These are phyloP conservation scores for Gaeumannomyces sp. DNA, from an alignment of 2,329 filamentous ascomycete species.

Conservation along the genomic window DNA sequence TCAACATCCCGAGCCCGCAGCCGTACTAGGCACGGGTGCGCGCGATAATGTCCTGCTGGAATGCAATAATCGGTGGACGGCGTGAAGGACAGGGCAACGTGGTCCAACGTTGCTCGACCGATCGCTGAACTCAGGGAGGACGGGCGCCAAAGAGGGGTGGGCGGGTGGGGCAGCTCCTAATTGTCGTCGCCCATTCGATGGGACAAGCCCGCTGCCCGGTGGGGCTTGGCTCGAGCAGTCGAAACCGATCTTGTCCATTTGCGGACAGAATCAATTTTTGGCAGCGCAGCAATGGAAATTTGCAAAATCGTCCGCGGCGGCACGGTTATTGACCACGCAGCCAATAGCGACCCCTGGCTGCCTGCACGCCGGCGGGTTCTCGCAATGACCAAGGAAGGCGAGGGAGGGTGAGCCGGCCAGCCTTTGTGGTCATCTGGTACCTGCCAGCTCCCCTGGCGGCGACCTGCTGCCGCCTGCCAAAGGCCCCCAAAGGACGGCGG, in stretches of 20 bases:
- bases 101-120: constrained; percentile 2
- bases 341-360: constrained; percentile 4
- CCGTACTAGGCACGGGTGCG: not conserved
- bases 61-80: not conserved
- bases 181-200: not conserved
- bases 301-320: constrained; percentile 16
- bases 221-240: constrained; percentile 9
- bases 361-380: not conserved
- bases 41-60: not conserved
- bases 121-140: not conserved
- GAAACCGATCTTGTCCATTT: constrained; percentile 13
- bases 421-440: not conserved
- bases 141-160: not conserved
- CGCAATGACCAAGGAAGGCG: not conserved
- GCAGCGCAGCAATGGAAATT: constrained; percentile 11
- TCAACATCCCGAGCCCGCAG: not conserved
- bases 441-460: not conserved
- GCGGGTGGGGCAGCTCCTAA: not conserved
- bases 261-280: constrained; percentile 5
- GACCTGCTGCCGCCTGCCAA: not conserved
- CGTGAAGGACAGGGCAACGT: not conserved
- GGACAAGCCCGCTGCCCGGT: not conserved
- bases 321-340: constrained; percentile 4
- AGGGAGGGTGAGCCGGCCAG: not conserved
- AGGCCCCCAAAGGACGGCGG: not conserved